Evolutionary conservation across 2,329 filamentous ascomycete genomes (phyloP), one percentile per base, ranked within the genome.

Genomic region (Geosmithia flava): DNA sequence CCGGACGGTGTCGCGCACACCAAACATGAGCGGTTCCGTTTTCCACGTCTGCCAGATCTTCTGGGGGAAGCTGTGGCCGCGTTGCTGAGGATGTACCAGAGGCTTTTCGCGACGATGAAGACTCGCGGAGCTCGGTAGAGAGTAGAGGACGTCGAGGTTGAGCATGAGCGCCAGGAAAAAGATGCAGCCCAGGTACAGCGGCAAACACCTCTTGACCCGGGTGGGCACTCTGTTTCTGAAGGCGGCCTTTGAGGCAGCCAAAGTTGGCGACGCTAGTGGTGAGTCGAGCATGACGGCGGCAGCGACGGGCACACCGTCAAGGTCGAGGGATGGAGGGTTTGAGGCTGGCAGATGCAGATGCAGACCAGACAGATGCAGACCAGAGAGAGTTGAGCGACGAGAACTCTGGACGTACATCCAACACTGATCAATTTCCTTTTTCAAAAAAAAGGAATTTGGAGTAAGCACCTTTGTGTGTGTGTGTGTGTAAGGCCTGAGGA

Each of bases 31-130:
- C 7, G 50, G 47, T 20, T 51, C 50, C 8, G 52, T 55, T 60
- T 86, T 87, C 83, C 83, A 87, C 0, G 79, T 83, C 47, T 55
- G 51, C 53, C 51, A 55, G 37, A 54, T 53, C 45, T 51, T 50
- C 19, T 47, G 48, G 7, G 52, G 49, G 37, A 55, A 87, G 20
- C 54, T 59, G 54, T 53, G 58, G 46, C 56, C 60, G 27, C 48
- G 60, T 51, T 45, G 52, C 51, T 45, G 52, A 16, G 33, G 3
- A 3, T 11, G 33, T 5, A 13, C 5, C 8, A 23, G 7, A 16
- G 45, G 30, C 33, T 50, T 51, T 46, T 42, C 48, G 43, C 20
- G 46, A 44, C 23, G 3, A 20, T 56, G 47, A 19, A 55, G 48
- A 7, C 57, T 57, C 23, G 60, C 54, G 27, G 58, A 53, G 33